Evolutionary conservation across 441 rosid species (phyloP).

Genomic region (Aleurites moluccanus): DNA sequence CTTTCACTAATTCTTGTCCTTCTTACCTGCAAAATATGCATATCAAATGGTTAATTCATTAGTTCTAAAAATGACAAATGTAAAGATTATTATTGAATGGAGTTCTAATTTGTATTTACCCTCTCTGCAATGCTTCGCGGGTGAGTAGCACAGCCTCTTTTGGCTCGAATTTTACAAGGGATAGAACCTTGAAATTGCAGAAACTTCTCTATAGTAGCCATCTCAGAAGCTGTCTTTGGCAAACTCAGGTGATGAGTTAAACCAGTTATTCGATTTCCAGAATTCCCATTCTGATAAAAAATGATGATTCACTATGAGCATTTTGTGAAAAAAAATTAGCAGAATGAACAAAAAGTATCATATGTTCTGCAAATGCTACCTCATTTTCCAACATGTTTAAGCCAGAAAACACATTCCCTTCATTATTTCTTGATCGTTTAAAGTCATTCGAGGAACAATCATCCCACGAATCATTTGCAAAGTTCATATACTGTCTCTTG

Average conservation of each 20-base stretch:
- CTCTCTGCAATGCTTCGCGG: constrained; percentile 85
- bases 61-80: neutral
- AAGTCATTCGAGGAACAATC: constrained; percentile 28
- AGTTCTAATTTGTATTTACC: constrained; percentile 34
- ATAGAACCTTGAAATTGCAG: constrained; percentile 56
- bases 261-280: constrained; percentile 28
- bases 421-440: constrained; percentile 33
- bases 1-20: constrained; percentile 69
- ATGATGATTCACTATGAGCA: constrained; percentile 7
- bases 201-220: constrained; percentile 45
- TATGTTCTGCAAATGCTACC: constrained; percentile 27
- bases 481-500: constrained; percentile 31
- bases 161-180: constrained; percentile 72
- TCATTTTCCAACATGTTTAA: constrained; percentile 27
- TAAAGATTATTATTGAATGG: neutral
- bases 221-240: constrained; percentile 48
- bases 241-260: constrained; percentile 60
- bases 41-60: neutral
- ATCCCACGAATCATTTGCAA: constrained; percentile 33
- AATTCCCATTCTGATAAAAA: constrained; percentile 31
- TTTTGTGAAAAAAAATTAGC: neutral
- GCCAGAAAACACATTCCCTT: constrained; percentile 28
- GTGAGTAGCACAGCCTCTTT: constrained; percentile 75
- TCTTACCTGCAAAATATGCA: constrained; percentile 46
- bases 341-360: neutral